Base-by-base conservation (phyloP, 495 filamentous ascomycete genomes). In the Cercophora sp. region DNA sequence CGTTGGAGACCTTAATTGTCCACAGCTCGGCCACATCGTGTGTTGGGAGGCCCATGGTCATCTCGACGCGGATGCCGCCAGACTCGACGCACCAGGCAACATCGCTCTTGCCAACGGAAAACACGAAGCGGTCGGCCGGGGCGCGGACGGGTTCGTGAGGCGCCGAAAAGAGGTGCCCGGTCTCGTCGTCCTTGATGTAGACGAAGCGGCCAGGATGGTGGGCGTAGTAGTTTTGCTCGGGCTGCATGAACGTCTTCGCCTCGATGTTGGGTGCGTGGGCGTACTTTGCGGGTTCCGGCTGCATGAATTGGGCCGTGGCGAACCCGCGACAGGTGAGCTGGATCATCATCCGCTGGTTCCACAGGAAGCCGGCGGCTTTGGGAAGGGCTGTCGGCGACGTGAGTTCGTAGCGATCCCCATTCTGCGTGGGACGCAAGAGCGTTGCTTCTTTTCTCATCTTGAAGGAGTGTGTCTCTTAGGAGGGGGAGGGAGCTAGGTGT, bases 291-390 rank as follows among this genome's bases (percentile, higher is more conserved):
- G 78, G 78, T 57, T 81, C 78, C 0, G 78, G 78, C 60, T 81
- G 78, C 78, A 81, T 80, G 72, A 80, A 81, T 42, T 81, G 78
- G 8, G 78, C 72, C 2, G 72, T 79, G 23, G 78, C 74, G 60
- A 76, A 81, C 25, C 78, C 78, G 24, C 78, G 74, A 55, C 78
- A 81, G 46, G 76, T 80, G 41, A 76, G 68, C 52, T 79, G 76
- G 42, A 81, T 78, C 78, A 81, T 81, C 78, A 81, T 81, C 64
- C 70, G 72, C 63, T 79, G 75, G 57, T 81, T 81, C 78, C 78
- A 81, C n/a, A 81, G 65, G 58, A 81, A 81, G 48, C 70, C 76
- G 11, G 66, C 76, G 9, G 76, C 74, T 65, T 79, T 80, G 54
- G 78, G 78, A 70, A 81, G 60, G 41, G 72, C 76, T 39, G 75